Conservation (phyloP, 2,329 filamentous ascomycete species). For the Diaporthe sp. region DNA sequence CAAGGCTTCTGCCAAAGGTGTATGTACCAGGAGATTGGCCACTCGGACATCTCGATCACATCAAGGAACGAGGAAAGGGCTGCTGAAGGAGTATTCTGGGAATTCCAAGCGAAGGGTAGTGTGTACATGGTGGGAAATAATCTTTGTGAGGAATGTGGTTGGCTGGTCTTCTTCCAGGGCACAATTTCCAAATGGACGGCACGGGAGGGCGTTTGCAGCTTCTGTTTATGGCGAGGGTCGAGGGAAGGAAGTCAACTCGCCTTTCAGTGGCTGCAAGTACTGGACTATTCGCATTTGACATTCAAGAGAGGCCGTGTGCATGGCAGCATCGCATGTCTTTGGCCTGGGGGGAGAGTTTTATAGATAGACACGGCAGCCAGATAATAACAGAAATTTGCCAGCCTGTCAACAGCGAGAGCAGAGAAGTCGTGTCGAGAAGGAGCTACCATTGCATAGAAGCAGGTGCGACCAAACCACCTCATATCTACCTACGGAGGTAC, state of each 20-base stretch:
- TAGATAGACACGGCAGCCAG: not conserved
- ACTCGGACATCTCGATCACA: not conserved
- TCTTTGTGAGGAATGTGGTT: not conserved
- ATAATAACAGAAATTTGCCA: not conserved
- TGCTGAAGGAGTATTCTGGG: not conserved
- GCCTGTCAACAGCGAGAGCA: not conserved
- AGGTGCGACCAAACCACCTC: not conserved
- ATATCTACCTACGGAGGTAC: too few relatives aligned
- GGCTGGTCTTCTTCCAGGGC: not conserved
- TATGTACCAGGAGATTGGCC: not conserved
- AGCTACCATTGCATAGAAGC: not conserved
- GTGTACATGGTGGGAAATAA: not conserved
- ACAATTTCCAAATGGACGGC: not conserved
- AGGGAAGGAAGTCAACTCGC: not conserved
- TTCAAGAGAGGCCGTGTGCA: not conserved
- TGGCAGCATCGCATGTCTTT: not conserved
- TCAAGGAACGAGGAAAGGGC: not conserved
- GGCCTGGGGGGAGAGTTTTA: not conserved
- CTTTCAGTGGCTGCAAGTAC: not conserved
- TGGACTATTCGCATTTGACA: not conserved
- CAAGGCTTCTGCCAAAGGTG: not conserved
- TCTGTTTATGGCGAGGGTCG: not conserved
- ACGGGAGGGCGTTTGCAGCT: not conserved
- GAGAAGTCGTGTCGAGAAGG: not conserved
- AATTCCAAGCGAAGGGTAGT: not conserved